These are phyloP conservation scores for Metschnikowia baotianmanensis DNA, from an alignment of 805 yeast genomes.

Conservation along the genomic window DNA sequence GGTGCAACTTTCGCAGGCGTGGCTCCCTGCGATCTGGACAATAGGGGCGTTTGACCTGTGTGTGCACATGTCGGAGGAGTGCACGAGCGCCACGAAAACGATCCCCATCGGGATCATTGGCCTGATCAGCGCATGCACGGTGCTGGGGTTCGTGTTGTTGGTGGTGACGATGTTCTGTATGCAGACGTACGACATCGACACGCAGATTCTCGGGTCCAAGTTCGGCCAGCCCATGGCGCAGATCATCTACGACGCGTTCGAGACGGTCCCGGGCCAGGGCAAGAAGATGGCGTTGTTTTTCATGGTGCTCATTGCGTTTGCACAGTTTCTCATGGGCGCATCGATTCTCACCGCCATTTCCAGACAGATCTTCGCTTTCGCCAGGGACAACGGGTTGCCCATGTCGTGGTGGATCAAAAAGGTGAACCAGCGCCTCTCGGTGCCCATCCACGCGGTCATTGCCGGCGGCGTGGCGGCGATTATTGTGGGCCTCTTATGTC, in stretches of 20 bases:
- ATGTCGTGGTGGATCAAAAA: slow-evolving; percentile 47
- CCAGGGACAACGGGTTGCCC: slow-evolving; percentile 75
- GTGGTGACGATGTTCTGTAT: slow-evolving; percentile 55
- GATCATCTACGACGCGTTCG: slow-evolving; percentile 54
- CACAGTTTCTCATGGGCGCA: slow-evolving; percentile 68
- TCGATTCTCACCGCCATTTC: slow-evolving; percentile 62
- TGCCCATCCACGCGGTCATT: slow-evolving; percentile 63
- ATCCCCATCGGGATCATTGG: slow-evolving; percentile 65
- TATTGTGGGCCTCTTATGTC: slow-evolving; percentile 53
- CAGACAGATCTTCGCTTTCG: slow-evolving; percentile 72
- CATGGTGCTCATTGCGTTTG: slow-evolving; percentile 54
- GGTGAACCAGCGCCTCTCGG: slow-evolving; percentile 52
- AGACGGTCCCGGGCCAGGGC: slow-evolving; percentile 35
- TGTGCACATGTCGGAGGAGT: slow-evolving; percentile 72
- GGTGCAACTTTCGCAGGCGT: slow-evolving; percentile 43
- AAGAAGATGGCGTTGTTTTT: slow-evolving; percentile 64
- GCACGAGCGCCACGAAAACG: slow-evolving; percentile 56
- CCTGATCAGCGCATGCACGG: slow-evolving; percentile 55
- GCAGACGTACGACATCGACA: slow-evolving; percentile 38
- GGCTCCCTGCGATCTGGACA: slow-evolving; percentile 73
- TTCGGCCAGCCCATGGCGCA: slow-evolving; percentile 65
- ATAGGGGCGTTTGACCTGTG: slow-evolving; percentile 71
- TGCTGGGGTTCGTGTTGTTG: slow-evolving; percentile 56
- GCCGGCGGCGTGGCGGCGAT: slow-evolving; percentile 45
- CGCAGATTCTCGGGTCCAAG: slow-evolving; percentile 19